Evolutionary conservation across 768 basidiomycete species (phyloP).

Genomic region (Lactifluus echinatus): DNA sequence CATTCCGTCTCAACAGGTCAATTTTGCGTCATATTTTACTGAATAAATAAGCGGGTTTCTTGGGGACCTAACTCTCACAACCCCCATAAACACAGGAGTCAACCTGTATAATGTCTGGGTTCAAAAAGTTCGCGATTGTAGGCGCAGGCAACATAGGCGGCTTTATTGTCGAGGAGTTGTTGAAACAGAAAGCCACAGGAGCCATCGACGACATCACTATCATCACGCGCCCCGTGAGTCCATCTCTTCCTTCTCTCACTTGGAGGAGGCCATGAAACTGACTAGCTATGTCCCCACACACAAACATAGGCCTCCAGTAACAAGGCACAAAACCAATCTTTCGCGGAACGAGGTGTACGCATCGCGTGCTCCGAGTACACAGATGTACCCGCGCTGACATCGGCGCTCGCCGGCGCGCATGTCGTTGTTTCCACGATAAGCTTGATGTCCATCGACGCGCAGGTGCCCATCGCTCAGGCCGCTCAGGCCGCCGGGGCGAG

Average conservation of each 20-base stretch:
- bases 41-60: neutral
- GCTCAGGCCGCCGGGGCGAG: conserved; percentile 20
- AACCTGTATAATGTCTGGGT: conserved; percentile 6
- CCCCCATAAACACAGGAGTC: neutral
- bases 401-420: conserved; percentile 14
- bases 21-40: no score
- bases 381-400: conserved; percentile 9
- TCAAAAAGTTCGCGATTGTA: conserved; percentile 15
- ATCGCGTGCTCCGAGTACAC: conserved; percentile 8
- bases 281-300: neutral
- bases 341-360: conserved; percentile 13
- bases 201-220: conserved; percentile 8
- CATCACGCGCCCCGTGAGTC: conserved; percentile 17
- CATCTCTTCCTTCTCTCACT: neutral
- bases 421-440: conserved; percentile 18
- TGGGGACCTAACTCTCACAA: neutral
- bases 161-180: conserved; percentile 18
- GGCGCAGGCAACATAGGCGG: conserved; percentile 19
- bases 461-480: conserved; percentile 15
- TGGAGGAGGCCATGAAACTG: neutral
- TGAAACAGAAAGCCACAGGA: conserved; percentile 16
- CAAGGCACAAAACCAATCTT: conserved; percentile 3
- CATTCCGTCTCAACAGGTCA: no score
- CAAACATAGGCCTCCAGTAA: conserved; percentile 4
- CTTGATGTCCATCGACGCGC: neutral